phyloP scores from a whole-genome alignment of 2,329 filamentous ascomycete species.

The Penicillium polonicum region DNA sequence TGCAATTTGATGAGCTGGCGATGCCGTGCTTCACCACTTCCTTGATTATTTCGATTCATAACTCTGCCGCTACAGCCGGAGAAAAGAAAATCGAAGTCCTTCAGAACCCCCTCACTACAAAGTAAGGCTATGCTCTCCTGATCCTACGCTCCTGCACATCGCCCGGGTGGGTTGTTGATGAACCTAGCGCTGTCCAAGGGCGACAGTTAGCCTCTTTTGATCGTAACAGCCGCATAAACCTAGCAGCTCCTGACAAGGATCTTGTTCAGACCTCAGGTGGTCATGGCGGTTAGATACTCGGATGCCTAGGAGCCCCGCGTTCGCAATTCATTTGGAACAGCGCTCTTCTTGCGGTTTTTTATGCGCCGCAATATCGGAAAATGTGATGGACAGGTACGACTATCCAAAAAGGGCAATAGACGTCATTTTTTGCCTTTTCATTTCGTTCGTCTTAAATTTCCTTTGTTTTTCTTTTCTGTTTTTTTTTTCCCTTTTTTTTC shows the following conservation, averaged over 20 bases:
- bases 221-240: slow-evolving; percentile 4
- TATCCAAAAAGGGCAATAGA: not conserved
- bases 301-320: not conserved
- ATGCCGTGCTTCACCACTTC: slow-evolving; percentile 19
- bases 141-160: slow-evolving; percentile 2
- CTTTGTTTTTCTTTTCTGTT: not conserved
- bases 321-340: not conserved
- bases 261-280: not conserved
- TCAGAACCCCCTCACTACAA: slow-evolving; percentile 2
- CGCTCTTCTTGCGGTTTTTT: not conserved
- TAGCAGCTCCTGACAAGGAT: not conserved
- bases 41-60: slow-evolving; percentile 14
- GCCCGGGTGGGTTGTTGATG: slow-evolving; percentile 1
- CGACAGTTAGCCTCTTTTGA: not conserved
- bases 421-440: not conserved
- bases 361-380: not conserved
- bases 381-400: not conserved
- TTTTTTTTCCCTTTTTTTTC: not conserved
- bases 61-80: slow-evolving; percentile 13
- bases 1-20: slow-evolving; percentile 22
- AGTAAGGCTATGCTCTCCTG: not conserved
- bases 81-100: not conserved
- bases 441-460: not conserved
- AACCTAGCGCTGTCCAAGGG: not conserved
- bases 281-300: not conserved